These are phyloP conservation scores for Globisporangium spinosum DNA, from an alignment of 352 stramenopile species.

Conservation along the genomic window DNA sequence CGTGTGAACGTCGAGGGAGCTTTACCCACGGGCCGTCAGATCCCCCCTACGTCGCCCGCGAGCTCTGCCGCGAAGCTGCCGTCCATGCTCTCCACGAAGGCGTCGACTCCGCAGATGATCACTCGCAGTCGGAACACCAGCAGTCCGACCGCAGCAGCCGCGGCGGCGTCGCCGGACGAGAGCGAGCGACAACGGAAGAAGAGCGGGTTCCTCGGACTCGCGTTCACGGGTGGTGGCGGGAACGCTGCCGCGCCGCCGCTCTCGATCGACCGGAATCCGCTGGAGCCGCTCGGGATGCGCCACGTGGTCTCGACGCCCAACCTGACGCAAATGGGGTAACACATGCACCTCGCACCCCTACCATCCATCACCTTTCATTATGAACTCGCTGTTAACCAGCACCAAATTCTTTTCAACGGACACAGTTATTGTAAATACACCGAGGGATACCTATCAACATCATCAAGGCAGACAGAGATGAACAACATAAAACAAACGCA, in stretches of 20 bases:
- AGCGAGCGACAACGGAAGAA: not conserved
- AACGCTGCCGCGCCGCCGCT: conserved; percentile 24
- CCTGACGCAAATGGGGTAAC: conserved; percentile 35
- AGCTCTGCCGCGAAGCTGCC: conserved; percentile 15
- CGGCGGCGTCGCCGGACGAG: not conserved
- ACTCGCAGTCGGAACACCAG: not conserved
- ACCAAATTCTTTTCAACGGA: not conserved
- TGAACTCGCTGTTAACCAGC: not conserved
- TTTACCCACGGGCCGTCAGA: conserved; percentile 17
- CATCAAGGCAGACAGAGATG: not conserved
- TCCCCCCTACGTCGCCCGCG: conserved; percentile 29
- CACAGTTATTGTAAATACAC: not conserved
- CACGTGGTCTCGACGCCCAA: conserved; percentile 64
- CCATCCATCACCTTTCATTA: conserved; percentile 5
- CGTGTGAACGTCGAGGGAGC: conserved; percentile 21
- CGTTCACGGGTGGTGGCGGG: conserved; percentile 14
- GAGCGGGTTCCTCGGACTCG: not conserved
- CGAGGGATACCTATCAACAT: not conserved
- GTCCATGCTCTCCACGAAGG: conserved; percentile 15
- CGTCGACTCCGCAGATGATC: conserved; percentile 15
- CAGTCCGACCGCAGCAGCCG: not conserved
- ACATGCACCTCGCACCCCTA: not conserved
- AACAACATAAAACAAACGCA: not conserved
- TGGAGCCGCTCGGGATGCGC: conserved; percentile 35
- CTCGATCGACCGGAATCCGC: conserved; percentile 22